Conservation (phyloP, 768 basidiomycete species). For the Lactifluus echinatus region DNA sequence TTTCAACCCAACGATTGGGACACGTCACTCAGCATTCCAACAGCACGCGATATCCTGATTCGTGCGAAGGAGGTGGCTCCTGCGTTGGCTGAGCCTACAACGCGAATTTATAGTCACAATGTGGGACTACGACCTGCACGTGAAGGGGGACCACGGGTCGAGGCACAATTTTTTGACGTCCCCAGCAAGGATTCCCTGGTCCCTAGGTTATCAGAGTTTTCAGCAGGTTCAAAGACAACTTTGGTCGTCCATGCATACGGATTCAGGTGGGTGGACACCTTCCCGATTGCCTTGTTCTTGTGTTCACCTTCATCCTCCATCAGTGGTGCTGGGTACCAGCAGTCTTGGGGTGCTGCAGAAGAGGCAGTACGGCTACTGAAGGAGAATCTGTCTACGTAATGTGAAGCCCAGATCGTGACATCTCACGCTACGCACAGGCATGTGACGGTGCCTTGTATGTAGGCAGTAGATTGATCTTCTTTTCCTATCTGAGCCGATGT, state of each 20-base stretch:
- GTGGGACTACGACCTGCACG: slow-evolving; percentile 53
- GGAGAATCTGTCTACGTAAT: slow-evolving; percentile 7
- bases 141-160: slow-evolving; percentile 47
- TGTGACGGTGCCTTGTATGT: neutral
- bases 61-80: slow-evolving; percentile 36
- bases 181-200: slow-evolving; percentile 27
- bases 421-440: neutral
- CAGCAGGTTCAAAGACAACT: slow-evolving; percentile 22
- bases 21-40: slow-evolving; percentile 35
- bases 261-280: slow-evolving; percentile 36
- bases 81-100: slow-evolving; percentile 28
- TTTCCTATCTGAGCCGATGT: neutral
- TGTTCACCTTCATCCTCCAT: neutral
- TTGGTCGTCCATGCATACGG: slow-evolving; percentile 52
- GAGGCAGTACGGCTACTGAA: slow-evolving; percentile 22
- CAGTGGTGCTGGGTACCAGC: slow-evolving; percentile 26
- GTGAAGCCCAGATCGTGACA: neutral
- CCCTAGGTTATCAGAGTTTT: slow-evolving; percentile 18
- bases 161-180: slow-evolving; percentile 35
- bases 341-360: slow-evolving; percentile 26
- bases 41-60: slow-evolving; percentile 38
- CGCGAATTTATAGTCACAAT: slow-evolving; percentile 42
- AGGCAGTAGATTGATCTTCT: neutral
- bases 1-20: slow-evolving; percentile 44
- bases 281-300: slow-evolving; percentile 17